Evolutionary conservation across 768 basidiomycete species (phyloP).

Genomic region (Leucogyrophana mollusca): DNA sequence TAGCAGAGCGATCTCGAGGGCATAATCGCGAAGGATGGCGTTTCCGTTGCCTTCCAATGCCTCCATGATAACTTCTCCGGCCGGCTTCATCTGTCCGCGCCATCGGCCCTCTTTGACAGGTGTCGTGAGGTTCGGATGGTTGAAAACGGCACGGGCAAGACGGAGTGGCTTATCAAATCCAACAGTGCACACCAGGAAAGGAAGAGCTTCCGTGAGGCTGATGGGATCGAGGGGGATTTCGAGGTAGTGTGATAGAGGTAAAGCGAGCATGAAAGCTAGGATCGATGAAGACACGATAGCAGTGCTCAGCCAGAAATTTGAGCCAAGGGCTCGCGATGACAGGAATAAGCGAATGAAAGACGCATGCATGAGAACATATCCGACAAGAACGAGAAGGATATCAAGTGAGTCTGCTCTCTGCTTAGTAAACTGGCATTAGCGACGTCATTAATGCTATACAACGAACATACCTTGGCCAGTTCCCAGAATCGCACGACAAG

Average conservation of each 20-base stretch:
- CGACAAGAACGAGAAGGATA: slow-evolving; percentile 89
- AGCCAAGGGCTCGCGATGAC: slow-evolving; percentile 83
- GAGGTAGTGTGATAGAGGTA: slow-evolving; percentile 75
- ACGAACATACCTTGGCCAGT: slow-evolving; percentile 64
- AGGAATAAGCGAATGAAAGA: slow-evolving; percentile 92
- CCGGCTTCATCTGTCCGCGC: slow-evolving; percentile 61
- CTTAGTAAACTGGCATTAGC: slow-evolving; percentile 13
- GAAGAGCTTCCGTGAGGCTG: slow-evolving; percentile 90
- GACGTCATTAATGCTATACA: slow-evolving; percentile 1
- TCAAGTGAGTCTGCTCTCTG: slow-evolving; percentile 95
- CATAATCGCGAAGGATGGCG: slow-evolving; percentile 89
- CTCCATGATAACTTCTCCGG: slow-evolving; percentile 81
- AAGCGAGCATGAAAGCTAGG: slow-evolving; percentile 81
- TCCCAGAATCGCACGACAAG: slow-evolving; percentile 83
- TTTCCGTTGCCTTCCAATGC: slow-evolving; percentile 78
- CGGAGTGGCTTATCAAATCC: slow-evolving; percentile 98
- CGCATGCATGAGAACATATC: slow-evolving; percentile 93
- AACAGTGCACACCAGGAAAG: slow-evolving; percentile 96
- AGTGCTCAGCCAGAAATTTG: slow-evolving; percentile 62
- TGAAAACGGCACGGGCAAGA: slow-evolving; percentile 86
- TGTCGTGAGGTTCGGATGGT: slow-evolving; percentile 63
- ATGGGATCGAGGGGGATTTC: slow-evolving; percentile 91
- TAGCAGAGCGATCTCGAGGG: slow-evolving; percentile 88
- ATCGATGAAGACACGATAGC: slow-evolving; percentile 80
- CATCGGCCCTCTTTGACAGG: slow-evolving; percentile 39